These are phyloP conservation scores for Trapa bicornis DNA, from an alignment of 345 rosid species.

Conservation along the genomic window DNA sequence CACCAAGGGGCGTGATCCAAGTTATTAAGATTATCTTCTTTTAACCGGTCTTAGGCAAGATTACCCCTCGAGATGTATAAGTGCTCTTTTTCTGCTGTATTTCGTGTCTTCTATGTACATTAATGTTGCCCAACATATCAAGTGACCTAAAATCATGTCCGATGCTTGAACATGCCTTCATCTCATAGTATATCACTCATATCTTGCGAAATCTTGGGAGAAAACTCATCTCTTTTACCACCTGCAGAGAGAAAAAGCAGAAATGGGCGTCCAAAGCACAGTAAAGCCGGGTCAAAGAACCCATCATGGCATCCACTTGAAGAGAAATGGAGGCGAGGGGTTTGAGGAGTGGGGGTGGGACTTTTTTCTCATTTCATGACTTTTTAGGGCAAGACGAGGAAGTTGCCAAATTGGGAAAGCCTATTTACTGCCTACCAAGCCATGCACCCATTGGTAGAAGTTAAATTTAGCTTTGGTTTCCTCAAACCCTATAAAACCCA, in stretches of 20 bases:
- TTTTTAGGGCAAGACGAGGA: not conserved
- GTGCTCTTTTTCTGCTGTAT: too few relatives aligned
- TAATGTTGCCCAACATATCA: too few relatives aligned
- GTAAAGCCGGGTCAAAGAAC: not conserved
- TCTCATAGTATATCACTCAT: too few relatives aligned
- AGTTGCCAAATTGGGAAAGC: slow-evolving; percentile 2
- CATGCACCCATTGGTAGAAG: not conserved
- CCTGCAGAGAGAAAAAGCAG: too few relatives aligned
- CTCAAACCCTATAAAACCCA: not conserved
- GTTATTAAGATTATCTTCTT: not conserved
- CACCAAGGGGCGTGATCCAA: not conserved
- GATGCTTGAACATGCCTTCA: too few relatives aligned
- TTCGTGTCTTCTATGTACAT: too few relatives aligned
- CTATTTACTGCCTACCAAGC: not conserved
- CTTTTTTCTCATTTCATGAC: not conserved
- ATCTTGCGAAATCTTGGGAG: too few relatives aligned
- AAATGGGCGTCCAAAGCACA: too few relatives aligned
- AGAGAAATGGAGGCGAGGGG: not conserved
- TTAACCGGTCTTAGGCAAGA: too few relatives aligned
- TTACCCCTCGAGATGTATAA: too few relatives aligned
- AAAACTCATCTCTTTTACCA: too few relatives aligned
- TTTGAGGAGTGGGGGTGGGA: not conserved
- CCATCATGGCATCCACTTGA: not conserved
- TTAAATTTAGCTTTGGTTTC: not conserved
- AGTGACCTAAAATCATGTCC: too few relatives aligned